Base-by-base conservation (phyloP, 306 rosid genomes). In the Vachellia collinsii region DNA sequence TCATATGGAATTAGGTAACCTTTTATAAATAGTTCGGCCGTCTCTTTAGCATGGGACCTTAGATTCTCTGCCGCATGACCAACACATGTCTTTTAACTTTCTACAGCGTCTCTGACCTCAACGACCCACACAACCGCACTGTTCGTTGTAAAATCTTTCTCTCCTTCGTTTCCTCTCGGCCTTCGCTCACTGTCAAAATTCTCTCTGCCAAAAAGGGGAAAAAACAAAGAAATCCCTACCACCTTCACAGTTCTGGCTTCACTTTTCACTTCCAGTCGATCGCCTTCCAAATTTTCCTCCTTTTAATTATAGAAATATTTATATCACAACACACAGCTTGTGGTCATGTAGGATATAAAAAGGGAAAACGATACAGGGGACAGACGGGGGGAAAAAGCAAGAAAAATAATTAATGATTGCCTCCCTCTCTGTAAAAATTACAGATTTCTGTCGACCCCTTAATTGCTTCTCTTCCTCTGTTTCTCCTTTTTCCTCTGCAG, bases 401-500 rank as follows among this genome's bases (percentile, higher is more conserved):
- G 42, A 75, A 88, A 1, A 84, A 83, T 61, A 83, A 81, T 78
- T 79, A 87, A 84, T 63, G 58, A 66, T 79, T 80, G 83, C 7
- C 54, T 48, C 54, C 4, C 77, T 81, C 81, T 75, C 68, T 86
- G 92, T 83, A 83, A 87, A 85, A 84, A 81, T 84, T 88, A 82
- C 51, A 72, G 80, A 80, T 81, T 85, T 82, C 47, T 76, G 84
- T 86, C 51, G 23, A 85, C 77, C 87, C 76, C 85, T 89, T 88
- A 83, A 83, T 86, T 84, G 93, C 84, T 80, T 96, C 77, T 84
- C 87, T 82, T 53, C 59, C 83, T 85, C 83, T 86, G 89, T 89
- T 82, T 83, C 86, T 54, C 85, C 88, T 82, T 89, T 90, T 89
- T 80, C 90, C 80, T 83, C 91, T 84, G 88, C 94, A 77, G 77